Percentiles rank a stretch among this genome's conserved stretches.
Evolutionary conservation across 805 yeast genomes (phyloP).

Genomic region (Metschnikowia similis): DNA sequence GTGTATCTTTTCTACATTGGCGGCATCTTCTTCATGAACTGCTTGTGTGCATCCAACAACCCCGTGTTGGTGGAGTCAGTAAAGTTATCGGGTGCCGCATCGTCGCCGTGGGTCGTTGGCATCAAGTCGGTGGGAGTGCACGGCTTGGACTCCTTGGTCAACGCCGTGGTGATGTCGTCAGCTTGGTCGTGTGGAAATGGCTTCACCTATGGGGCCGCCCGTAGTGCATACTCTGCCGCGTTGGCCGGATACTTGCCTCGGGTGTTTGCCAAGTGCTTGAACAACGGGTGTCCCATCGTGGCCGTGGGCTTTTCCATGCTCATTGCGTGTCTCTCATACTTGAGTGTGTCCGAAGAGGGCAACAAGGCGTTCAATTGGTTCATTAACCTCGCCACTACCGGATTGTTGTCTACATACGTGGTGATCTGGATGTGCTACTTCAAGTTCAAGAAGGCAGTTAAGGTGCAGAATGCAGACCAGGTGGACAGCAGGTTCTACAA

Average conservation of each 20-base stretch:
- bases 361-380: constrained; percentile 69
- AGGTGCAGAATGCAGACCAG: constrained; percentile 36
- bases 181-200: constrained; percentile 39
- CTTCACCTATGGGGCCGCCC: constrained; percentile 31
- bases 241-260: constrained; percentile 84
- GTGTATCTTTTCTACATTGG: constrained; percentile 35
- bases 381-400: constrained; percentile 59
- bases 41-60: constrained; percentile 31
- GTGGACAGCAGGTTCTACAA: constrained; percentile 13
- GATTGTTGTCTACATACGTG: constrained; percentile 63
- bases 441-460: constrained; percentile 27
- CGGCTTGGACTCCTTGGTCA: constrained; percentile 33
- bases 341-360: constrained; percentile 48
- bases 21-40: constrained; percentile 35
- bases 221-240: constrained; percentile 53
- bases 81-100: constrained; percentile 36
- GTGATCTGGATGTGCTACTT: constrained; percentile 53
- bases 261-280: constrained; percentile 56
- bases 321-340: constrained; percentile 26
- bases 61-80: constrained; percentile 25
- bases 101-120: constrained; percentile 38
- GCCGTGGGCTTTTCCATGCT: constrained; percentile 47
- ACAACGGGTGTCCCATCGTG: constrained; percentile 65
- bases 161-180: constrained; percentile 29
- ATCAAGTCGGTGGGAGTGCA: constrained; percentile 30